A percentile compares a stretch with the other conserved stretches of the same genome.
These are phyloP conservation scores for Tarenaya hassleriana DNA, from an alignment of 345 rosid species.

Conservation along the genomic window DNA sequence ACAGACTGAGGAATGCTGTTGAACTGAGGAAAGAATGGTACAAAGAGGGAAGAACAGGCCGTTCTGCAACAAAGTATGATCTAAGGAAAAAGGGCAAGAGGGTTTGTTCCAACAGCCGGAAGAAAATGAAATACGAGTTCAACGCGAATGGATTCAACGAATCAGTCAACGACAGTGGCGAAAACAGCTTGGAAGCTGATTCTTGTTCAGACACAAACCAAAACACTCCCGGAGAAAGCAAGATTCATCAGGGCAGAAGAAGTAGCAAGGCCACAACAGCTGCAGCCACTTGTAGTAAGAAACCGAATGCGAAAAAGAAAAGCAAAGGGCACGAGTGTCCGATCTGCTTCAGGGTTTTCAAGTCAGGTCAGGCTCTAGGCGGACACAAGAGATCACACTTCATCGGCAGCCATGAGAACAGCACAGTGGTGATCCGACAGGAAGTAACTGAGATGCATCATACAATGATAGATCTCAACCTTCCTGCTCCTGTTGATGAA, in stretches of 20 bases:
- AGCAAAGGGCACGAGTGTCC: slow-evolving; percentile 79
- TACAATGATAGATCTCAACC: slow-evolving; percentile 72
- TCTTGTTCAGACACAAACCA: slow-evolving; percentile 34
- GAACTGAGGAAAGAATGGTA: too few species aligned
- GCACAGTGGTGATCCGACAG: slow-evolving; percentile 43
- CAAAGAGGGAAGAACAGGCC: slow-evolving; percentile 30
- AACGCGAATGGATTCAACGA: slow-evolving; percentile 33
- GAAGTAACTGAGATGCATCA: slow-evolving; percentile 48
- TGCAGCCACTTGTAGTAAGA: slow-evolving; percentile 26
- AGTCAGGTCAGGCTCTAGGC: slow-evolving; percentile 92
- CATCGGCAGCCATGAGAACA: slow-evolving; percentile 51
- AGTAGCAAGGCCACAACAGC: slow-evolving; percentile 33
- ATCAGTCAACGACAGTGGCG: slow-evolving; percentile 43
- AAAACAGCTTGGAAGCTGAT: slow-evolving; percentile 45
- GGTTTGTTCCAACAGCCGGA: slow-evolving; percentile 26
- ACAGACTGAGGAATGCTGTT: too few species aligned
- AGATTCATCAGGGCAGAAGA: slow-evolving; percentile 6
- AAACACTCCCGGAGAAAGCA: background rate
- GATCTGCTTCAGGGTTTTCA: slow-evolving; percentile 74
- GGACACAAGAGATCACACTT: slow-evolving; percentile 99
- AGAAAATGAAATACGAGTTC: slow-evolving; percentile 35
- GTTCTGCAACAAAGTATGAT: slow-evolving; percentile 35
- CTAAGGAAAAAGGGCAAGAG: slow-evolving; percentile 41
- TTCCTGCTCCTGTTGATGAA: slow-evolving; percentile 71
- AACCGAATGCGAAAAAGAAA: slow-evolving; percentile 42